Conservation (phyloP, 2,329 filamentous ascomycete genomes). For the Clonostachys rosea region DNA sequence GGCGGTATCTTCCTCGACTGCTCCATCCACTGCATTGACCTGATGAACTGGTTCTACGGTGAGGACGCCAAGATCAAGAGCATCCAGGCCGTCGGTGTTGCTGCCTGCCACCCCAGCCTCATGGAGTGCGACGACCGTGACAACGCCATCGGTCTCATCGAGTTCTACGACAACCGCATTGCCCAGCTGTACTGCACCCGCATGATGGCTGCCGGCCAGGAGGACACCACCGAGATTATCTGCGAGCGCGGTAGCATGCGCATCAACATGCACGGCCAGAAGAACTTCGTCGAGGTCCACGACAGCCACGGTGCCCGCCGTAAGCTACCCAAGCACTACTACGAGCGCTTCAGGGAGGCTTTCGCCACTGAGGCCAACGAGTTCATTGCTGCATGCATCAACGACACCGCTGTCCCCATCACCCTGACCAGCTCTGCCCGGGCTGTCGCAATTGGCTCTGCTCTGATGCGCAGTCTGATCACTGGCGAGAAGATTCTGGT, state of each 20-base stretch:
- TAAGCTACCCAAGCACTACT: conserved; percentile 59
- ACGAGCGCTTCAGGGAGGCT: conserved; percentile 56
- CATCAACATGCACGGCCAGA: conserved; percentile 53
- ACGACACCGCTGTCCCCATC: conserved; percentile 49
- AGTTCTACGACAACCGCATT: conserved; percentile 49
- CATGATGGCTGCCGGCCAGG: conserved; percentile 66
- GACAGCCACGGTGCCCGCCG: conserved; percentile 40
- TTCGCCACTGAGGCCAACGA: conserved; percentile 62
- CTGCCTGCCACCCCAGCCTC: conserved; percentile 22
- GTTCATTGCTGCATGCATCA: conserved; percentile 54
- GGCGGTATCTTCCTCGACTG: conserved; percentile 70
- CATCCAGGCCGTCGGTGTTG: conserved; percentile 20
- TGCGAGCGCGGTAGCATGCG: conserved; percentile 60
- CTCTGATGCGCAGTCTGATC: conserved; percentile 51
- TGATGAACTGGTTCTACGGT: conserved; percentile 24
- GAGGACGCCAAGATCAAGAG: conserved; percentile 21
- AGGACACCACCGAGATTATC: conserved; percentile 64
- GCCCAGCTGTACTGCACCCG: conserved; percentile 59
- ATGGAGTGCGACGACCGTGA: conserved; percentile 21
- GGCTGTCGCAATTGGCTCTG: conserved; percentile 55
- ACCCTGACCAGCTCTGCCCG: conserved; percentile 52
- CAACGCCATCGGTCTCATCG: conserved; percentile 47
- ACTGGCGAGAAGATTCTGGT: conserved; percentile 53
- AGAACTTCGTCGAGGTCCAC: conserved; percentile 50
- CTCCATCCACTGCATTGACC: conserved; percentile 62